A percentile compares a stretch with the other conserved stretches of the same genome.
Evolutionary conservation across 1,139 yeast species (phyloP).

Genomic region (Yamadazyma jaroonii): DNA sequence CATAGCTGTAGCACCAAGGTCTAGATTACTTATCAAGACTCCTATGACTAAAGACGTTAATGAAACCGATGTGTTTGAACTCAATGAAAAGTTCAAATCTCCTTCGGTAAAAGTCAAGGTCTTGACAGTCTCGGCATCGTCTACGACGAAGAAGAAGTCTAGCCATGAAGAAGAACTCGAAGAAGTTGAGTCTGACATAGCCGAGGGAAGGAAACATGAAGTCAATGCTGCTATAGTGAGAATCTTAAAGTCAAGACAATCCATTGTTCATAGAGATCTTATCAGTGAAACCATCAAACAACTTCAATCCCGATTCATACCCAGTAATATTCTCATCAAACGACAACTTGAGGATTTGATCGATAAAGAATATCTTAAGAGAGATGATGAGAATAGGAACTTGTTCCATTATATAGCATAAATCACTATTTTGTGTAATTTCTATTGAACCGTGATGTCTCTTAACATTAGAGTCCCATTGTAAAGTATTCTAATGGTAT

Average conservation of each 20-base stretch:
- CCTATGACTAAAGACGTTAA: constrained; percentile 78
- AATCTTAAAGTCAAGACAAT: constrained; percentile 74
- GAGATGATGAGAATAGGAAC: constrained; percentile 62
- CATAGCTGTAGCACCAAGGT: constrained; percentile 79
- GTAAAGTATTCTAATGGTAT: too few relatives aligned
- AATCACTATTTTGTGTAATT: background rate
- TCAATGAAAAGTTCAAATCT: constrained; percentile 71
- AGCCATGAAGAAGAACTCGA: constrained; percentile 38
- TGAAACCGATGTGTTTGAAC: constrained; percentile 58
- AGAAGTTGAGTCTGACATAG: constrained; percentile 32
- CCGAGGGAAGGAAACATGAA: constrained; percentile 53
- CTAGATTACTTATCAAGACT: constrained; percentile 64
- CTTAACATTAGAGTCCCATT: too few relatives aligned
- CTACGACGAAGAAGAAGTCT: constrained; percentile 33
- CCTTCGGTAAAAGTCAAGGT: constrained; percentile 75
- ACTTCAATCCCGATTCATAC: constrained; percentile 62
- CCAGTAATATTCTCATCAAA: constrained; percentile 67
- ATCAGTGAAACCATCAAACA: constrained; percentile 65
- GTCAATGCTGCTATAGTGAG: constrained; percentile 89
- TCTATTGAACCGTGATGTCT: too few relatives aligned
- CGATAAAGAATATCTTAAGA: constrained; percentile 77
- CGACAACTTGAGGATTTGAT: constrained; percentile 76
- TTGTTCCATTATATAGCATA: constrained; percentile 72
- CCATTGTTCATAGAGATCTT: constrained; percentile 61
- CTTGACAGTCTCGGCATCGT: constrained; percentile 57